Conservation (phyloP, 2,329 filamentous ascomycete genomes). For the Phyllosticta paracitricarpa region DNA sequence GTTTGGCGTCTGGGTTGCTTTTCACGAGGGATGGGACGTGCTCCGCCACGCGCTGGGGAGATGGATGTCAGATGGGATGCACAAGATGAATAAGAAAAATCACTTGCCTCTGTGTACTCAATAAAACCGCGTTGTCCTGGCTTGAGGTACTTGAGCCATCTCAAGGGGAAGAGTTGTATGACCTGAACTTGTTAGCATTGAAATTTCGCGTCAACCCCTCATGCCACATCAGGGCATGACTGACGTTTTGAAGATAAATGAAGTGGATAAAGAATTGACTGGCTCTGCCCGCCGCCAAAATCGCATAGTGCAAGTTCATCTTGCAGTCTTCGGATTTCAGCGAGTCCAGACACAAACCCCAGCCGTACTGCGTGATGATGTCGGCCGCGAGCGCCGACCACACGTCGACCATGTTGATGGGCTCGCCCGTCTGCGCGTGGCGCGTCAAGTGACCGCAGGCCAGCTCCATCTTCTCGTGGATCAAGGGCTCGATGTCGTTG, state of each 20-base stretch:
- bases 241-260: neutral
- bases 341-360: constrained; percentile 25
- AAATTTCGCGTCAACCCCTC: neutral
- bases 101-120: neutral
- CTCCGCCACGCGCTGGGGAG: neutral
- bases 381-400: constrained; percentile 33
- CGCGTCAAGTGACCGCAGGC: constrained; percentile 22
- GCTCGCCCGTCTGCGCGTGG: neutral
- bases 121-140: neutral
- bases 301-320: neutral
- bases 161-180: neutral
- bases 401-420: neutral
- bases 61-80: neutral
- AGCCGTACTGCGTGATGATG: constrained; percentile 36
- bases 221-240: neutral
- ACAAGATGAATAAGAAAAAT: neutral
- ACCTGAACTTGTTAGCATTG: neutral
- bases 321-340: constrained; percentile 25
- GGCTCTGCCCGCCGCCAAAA: neutral
- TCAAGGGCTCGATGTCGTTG: constrained; percentile 21
- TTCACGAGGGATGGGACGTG: neutral
- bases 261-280: neutral
- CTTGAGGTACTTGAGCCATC: neutral
- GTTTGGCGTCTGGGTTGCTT: neutral
- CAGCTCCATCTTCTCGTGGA: constrained; percentile 20